phyloP scores from a whole-genome alignment of 768 basidiomycete species.

The Naganishia randhawae region DNA sequence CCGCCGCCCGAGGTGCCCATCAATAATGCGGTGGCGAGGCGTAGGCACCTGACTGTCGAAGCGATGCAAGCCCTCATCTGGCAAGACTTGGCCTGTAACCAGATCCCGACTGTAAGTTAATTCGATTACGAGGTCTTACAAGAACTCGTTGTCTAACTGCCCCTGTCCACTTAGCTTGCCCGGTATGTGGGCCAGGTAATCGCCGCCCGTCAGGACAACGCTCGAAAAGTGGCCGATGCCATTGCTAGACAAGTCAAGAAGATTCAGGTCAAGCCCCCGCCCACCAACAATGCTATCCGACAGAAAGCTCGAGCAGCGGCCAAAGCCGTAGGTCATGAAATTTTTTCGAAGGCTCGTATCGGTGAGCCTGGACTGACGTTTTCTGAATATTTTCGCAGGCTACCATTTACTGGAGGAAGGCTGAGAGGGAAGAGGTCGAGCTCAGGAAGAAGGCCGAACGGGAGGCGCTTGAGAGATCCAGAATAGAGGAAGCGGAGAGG shows the following conservation, averaged over 20 bases:
- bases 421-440: conserved; percentile 93
- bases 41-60: conserved; percentile 24
- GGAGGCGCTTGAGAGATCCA: conserved; percentile 59
- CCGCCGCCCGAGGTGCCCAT: conserved; percentile 21
- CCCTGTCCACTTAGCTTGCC: conserved; percentile 1
- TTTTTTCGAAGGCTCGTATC: conserved; percentile 10
- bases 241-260: conserved; percentile 20
- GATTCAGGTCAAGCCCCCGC: conserved; percentile 16
- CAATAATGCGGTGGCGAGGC: conserved; percentile 21
- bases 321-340: conserved; percentile 34
- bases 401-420: conserved; percentile 96
- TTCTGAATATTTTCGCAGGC: conserved; percentile 56
- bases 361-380: background rate
- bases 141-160: background rate
- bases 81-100: conserved; percentile 28
- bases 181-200: conserved; percentile 22
- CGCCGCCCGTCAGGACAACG: conserved; percentile 22
- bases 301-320: conserved; percentile 39
- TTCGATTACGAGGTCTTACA: background rate
- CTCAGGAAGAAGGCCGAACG: conserved; percentile 89
- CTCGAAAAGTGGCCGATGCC: conserved; percentile 17
- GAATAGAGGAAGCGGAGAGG: conserved; percentile 54
- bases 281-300: conserved; percentile 34
- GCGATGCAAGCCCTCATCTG: conserved; percentile 28
- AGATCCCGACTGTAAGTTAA: conserved; percentile 24